These are phyloP conservation scores for Alternaria brassicae DNA, from an alignment of 2,329 filamentous ascomycete genomes.

Conservation along the genomic window DNA sequence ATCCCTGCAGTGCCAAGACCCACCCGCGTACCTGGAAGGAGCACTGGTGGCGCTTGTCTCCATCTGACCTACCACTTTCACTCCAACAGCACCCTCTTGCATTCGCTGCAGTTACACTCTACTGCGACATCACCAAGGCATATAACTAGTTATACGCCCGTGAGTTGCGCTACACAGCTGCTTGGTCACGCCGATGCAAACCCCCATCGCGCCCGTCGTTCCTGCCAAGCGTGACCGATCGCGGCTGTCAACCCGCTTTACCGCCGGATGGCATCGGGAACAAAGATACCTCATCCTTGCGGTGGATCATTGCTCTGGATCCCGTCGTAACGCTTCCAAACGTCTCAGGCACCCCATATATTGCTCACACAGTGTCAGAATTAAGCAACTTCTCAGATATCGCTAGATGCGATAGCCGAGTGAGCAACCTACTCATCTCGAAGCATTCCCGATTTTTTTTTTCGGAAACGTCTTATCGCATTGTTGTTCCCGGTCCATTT, in stretches of 20 bases:
- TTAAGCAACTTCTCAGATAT: background rate
- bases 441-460: background rate
- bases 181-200: background rate
- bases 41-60: background rate
- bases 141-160: background rate
- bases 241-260: conserved; percentile 1
- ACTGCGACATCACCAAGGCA: no score
- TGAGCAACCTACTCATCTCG: background rate
- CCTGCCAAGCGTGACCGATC: background rate
- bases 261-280: background rate
- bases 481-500: background rate
- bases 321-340: background rate
- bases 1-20: conserved; percentile 19
- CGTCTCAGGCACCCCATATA: background rate
- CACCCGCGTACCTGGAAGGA: conserved; percentile 14
- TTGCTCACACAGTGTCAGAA: background rate
- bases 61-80: background rate
- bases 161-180: background rate
- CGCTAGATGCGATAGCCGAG: background rate
- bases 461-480: background rate
- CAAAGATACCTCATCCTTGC: background rate
- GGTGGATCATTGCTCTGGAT: background rate
- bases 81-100: background rate
- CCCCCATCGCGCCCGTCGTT: background rate
- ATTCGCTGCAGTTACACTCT: background rate